Percentiles rank a stretch among this genome's conserved stretches.
These are phyloP conservation scores for Hypocrella siamensis DNA, from an alignment of 2,329 filamentous ascomycete genomes.

Conservation along the genomic window DNA sequence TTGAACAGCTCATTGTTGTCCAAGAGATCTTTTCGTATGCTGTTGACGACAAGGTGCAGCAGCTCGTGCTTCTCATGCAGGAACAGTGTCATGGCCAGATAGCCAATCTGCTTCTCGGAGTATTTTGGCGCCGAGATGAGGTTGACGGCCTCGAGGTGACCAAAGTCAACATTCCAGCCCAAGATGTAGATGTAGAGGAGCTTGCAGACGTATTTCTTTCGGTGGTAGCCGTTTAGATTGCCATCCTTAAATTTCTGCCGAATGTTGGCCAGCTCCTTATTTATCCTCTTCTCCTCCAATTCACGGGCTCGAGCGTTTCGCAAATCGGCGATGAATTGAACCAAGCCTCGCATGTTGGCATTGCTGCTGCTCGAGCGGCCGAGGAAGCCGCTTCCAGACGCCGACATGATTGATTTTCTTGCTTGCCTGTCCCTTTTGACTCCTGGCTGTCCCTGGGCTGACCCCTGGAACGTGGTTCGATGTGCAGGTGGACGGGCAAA, in stretches of 20 bases:
- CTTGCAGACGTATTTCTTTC: slow-evolving; percentile 99
- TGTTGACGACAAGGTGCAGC: slow-evolving; percentile 92
- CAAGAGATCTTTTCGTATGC: slow-evolving; percentile 86
- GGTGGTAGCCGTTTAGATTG: slow-evolving; percentile 88
- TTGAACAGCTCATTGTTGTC: slow-evolving; percentile 97
- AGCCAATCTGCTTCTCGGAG: slow-evolving; percentile 98
- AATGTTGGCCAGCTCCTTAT: slow-evolving; percentile 98
- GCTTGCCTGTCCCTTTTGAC: no score
- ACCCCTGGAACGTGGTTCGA: no score
- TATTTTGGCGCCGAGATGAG: slow-evolving; percentile 94
- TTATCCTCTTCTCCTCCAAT: slow-evolving; percentile 96
- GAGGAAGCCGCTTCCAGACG: slow-evolving; percentile 43
- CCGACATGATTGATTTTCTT: slow-evolving; percentile 30
- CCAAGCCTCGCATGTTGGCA: slow-evolving; percentile 65
- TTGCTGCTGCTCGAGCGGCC: slow-evolving; percentile 50
- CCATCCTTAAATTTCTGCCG: slow-evolving; percentile 96
- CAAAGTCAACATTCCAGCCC: slow-evolving; percentile 98
- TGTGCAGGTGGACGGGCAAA: no score
- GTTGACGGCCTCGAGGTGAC: slow-evolving; percentile 94
- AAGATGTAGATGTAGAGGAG: slow-evolving; percentile 98
- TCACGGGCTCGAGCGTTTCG: slow-evolving; percentile 89
- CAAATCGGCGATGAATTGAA: slow-evolving; percentile 96
- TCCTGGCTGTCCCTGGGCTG: no score
- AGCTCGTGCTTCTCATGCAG: slow-evolving; percentile 95
- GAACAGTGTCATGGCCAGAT: slow-evolving; percentile 92